phyloP scores from a whole-genome alignment of 1,284 basidiomycete species.

The Puccinia brachypodii region DNA sequence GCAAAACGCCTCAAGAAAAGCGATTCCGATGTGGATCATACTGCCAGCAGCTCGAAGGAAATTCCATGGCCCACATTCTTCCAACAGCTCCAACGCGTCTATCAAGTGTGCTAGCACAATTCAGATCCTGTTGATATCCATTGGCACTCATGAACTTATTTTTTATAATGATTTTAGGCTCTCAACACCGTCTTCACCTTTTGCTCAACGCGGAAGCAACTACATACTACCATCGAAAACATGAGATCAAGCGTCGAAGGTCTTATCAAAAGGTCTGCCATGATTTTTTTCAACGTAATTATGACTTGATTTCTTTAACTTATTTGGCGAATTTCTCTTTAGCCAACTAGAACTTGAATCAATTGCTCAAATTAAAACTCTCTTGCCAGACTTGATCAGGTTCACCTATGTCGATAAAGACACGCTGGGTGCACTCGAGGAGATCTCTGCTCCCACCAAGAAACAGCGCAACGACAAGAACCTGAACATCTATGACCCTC shows the following conservation, averaged over 20 bases:
- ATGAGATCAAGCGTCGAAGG: constrained; percentile 75
- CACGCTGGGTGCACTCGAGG: constrained; percentile 60
- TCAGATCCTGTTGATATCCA: background rate
- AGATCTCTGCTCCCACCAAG: constrained; percentile 49
- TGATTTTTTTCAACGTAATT: background rate
- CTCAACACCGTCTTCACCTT: constrained; percentile 88
- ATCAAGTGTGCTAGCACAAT: constrained; percentile 54
- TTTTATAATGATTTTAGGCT: constrained; percentile 62
- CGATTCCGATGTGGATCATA: background rate
- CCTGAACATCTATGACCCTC: constrained; percentile 65
- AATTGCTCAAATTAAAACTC: constrained; percentile 83
- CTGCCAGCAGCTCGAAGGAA: background rate
- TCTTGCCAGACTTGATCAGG: constrained; percentile 75
- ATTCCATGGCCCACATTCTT: constrained; percentile 59
- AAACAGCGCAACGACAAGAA: constrained; percentile 67
- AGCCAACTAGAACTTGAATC: constrained; percentile 76
- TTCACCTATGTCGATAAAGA: constrained; percentile 77
- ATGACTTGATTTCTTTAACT: too few relatives aligned
- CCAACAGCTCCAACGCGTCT: constrained; percentile 57
- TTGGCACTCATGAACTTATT: background rate
- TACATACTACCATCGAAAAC: constrained; percentile 76
- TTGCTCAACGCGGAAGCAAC: constrained; percentile 75
- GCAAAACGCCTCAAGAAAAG: background rate
- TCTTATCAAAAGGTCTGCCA: constrained; percentile 68
- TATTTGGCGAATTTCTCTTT: too few relatives aligned